A percentile compares a stretch with the other conserved stretches of the same genome.
Evolutionary conservation across 495 filamentous ascomycete genomes (phyloP).

Genomic region (Oleoguttula mirabilis): DNA sequence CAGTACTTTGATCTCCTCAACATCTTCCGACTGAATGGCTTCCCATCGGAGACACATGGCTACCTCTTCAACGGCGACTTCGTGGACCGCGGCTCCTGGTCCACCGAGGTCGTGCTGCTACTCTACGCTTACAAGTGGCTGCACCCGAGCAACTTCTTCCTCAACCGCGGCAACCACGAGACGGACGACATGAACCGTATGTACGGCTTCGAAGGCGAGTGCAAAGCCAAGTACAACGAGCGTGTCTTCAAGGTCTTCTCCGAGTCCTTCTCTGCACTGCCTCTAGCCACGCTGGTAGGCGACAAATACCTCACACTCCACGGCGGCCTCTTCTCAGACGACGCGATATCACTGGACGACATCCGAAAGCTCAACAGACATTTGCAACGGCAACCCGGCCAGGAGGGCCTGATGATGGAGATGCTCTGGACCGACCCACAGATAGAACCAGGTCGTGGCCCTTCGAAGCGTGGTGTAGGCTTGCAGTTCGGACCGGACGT

Average conservation of each 20-base stretch:
- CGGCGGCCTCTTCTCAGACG: constrained; percentile 94
- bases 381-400: constrained; percentile 88
- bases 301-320: constrained; percentile 87
- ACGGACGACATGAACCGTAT: constrained; percentile 99
- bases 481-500: constrained; percentile 95
- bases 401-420: constrained; percentile 97
- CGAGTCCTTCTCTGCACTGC: constrained; percentile 91
- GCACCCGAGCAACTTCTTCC: constrained; percentile 73
- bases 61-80: constrained; percentile 99
- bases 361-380: constrained; percentile 87
- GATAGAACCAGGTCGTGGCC: constrained; percentile 67
- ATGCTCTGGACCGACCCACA: constrained; percentile 99
- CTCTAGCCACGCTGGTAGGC: constrained; percentile 84
- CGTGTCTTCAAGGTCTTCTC: constrained; percentile 95
- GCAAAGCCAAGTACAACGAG: constrained; percentile 95
- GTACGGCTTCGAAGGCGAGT: constrained; percentile 97
- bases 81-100: constrained; percentile 95
- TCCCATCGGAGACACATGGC: constrained; percentile 67
- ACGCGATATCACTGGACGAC: constrained; percentile 83
- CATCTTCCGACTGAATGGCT: constrained; percentile 85
- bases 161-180: constrained; percentile 98
- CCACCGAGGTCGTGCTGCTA: constrained; percentile 84
- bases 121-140: constrained; percentile 97
- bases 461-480: constrained; percentile 92
- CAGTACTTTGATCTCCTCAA: constrained; percentile 97